Evolutionary conservation across 352 stramenopile species (phyloP), one percentile per base, ranked within the genome.

Genomic region (Discostella stelligera): DNA sequence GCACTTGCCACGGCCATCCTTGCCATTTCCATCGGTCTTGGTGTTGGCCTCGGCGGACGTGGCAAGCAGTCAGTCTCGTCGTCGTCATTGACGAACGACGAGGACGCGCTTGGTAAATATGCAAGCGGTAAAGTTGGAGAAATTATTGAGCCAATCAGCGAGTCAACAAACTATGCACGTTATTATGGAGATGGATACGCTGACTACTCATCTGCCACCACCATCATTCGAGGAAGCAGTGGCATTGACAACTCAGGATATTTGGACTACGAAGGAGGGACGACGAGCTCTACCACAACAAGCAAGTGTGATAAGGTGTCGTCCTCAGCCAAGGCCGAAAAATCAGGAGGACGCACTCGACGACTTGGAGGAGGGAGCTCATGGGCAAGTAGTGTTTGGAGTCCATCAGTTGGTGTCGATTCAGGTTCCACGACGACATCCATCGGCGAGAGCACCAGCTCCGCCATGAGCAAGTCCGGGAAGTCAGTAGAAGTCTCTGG

Each of bases 261-360:
- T 39, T 60, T 21, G 52, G 52, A 60, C 11, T 3, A 32, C n/a
- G 21, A 13, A 27, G 52, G 37, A 60, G n/a, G 10, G 23, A 9
- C 21, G n/a, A 44, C 20, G 16, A 60, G n/a, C 21, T 41, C 52
- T 3, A 44, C 52, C 1, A 60, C 27, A 32, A 60, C 21, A 32
- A 60, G 52, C 21, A 60, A 60, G 52, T 60, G 52, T 32, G 52
- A n/a, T 32, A 60, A 60, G 37, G 27, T 14, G 4, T 58, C 16
- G 14, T 58, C 14, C 4, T 23, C 18, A 11, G 50, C 18, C 50
- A 58, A 58, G 50, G 21, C 50, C 9, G 52, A 32, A n/a, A 60
- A 60, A 7, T 0, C 52, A 37, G 50, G 49, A 30, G 6, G 18
- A 14, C n/a, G 18, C 9, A 11, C 9, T 18, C 52, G 52, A 37